Percentiles rank a stretch among this genome's conserved stretches.
Conservation (phyloP, 2,329 filamentous ascomycete species). For the Verticillium klebahnii region DNA sequence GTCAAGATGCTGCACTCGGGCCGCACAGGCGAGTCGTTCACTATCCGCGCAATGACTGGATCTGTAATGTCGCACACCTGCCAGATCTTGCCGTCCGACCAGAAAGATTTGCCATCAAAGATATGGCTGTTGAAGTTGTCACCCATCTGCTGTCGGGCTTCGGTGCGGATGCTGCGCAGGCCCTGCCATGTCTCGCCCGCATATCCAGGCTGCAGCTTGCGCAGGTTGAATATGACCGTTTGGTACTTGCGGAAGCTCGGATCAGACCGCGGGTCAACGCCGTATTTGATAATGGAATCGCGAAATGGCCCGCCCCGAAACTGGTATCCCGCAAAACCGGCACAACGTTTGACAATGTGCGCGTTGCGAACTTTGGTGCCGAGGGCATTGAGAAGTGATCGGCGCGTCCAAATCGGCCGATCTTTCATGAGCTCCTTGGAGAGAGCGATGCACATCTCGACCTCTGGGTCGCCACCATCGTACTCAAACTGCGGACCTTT, state of each 20-base stretch:
- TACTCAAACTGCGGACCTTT: slow-evolving; percentile 57
- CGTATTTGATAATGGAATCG: slow-evolving; percentile 80
- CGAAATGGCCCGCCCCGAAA: slow-evolving; percentile 91
- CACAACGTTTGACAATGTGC: slow-evolving; percentile 64
- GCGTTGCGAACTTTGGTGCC: slow-evolving; percentile 43
- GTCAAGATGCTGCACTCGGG: slow-evolving; percentile 52
- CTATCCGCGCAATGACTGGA: slow-evolving; percentile 61
- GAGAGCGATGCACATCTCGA: slow-evolving; percentile 60
- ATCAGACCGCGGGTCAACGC: slow-evolving; percentile 77
- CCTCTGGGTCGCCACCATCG: slow-evolving; percentile 52
- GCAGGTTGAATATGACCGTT: slow-evolving; percentile 79
- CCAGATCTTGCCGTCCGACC: slow-evolving; percentile 83
- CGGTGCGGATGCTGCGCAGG: slow-evolving; percentile 31
- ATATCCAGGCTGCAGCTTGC: slow-evolving; percentile 42
- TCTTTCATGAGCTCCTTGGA: slow-evolving; percentile 63
- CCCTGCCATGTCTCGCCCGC: slow-evolving; percentile 45
- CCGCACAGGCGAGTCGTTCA: slow-evolving; percentile 59
- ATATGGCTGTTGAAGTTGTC: slow-evolving; percentile 57
- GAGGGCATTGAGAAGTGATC: slow-evolving; percentile 73
- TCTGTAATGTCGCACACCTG: slow-evolving; percentile 92
- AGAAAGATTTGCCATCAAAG: slow-evolving; percentile 75
- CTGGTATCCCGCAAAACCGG: slow-evolving; percentile 84
- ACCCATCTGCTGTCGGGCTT: slow-evolving; percentile 32
- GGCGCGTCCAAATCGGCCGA: slow-evolving; percentile 81
- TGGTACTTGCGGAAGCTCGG: slow-evolving; percentile 79